phyloP scores from a whole-genome alignment of 2,329 filamentous ascomycete genomes.

The Ophiostoma populinum region DNA sequence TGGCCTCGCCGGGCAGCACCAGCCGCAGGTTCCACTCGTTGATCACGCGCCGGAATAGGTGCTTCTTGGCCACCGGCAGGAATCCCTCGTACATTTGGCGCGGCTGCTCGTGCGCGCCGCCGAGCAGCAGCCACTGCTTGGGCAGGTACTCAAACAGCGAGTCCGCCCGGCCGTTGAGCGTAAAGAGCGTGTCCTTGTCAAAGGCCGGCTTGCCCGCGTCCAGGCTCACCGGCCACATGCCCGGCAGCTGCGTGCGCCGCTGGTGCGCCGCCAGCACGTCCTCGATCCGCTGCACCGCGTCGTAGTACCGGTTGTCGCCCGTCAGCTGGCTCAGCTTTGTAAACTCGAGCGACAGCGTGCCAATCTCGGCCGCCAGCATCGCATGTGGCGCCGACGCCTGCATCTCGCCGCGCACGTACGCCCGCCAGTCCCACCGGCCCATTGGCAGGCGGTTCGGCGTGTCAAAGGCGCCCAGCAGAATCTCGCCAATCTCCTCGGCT shows the following conservation, averaged over 20 bases:
- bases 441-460: conserved; percentile 52
- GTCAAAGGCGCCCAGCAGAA: conserved; percentile 50
- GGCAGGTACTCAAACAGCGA: conserved; percentile 48
- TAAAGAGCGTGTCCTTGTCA: conserved; percentile 34
- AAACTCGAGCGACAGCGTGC: conserved; percentile 43
- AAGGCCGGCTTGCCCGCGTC: conserved; percentile 38
- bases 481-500: conserved; percentile 43
- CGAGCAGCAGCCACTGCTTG: conserved; percentile 48
- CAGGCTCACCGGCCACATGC: conserved; percentile 43
- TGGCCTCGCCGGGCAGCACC: conserved; percentile 30
- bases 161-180: conserved; percentile 38
- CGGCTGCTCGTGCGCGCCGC: conserved; percentile 33
- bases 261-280: conserved; percentile 37
- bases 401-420: conserved; percentile 22
- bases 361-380: conserved; percentile 32
- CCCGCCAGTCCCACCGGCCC: conserved; percentile 37
- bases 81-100: conserved; percentile 16
- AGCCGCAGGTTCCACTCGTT: conserved; percentile 22
- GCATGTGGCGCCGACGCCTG: conserved; percentile 25
- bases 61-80: conserved; percentile 19
- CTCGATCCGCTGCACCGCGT: conserved; percentile 39
- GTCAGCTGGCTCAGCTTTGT: conserved; percentile 48
- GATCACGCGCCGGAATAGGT: conserved; percentile 23
- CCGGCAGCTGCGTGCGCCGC: conserved; percentile 35
- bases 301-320: conserved; percentile 41